Evolutionary conservation across 345 rosid species (phyloP), one percentile per base, ranked within the genome.

Genomic region (Gossypium turneri): DNA sequence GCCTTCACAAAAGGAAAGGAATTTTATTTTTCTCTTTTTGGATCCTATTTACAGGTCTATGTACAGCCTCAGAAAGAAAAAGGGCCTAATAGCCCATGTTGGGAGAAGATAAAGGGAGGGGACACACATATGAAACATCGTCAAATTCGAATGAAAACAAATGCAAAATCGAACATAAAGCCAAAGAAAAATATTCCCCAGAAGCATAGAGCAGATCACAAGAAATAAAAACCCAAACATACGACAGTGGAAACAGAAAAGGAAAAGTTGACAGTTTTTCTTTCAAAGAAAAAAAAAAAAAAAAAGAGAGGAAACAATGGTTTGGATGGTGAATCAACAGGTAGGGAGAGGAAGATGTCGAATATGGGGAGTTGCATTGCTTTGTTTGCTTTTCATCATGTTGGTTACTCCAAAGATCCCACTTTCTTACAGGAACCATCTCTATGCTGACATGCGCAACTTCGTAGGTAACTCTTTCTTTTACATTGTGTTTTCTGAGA

Each of bases 371-470:
- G 90, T 83, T 61, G 90, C 85, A 29, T 80, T 85, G 38, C 68
- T 91, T 0, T 88, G 79, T 71, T 94, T 91, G 92, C 43, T 89
- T 60, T 75, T 88, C 67, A 41, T 94, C 38, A 85, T 88, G 89
- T 70, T 89, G 76, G 76, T 82, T 61, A 90, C 98, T 65, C 97
- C 98, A 2, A 91, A 85, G 75, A 73, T 91, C 76, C 90, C 94
- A 77, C 85, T 86, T 24, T 78, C 87, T 52, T 72, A 81, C 60
- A 58, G 78, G 0, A 84, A 82, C 51, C 90, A 88, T 76, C 81
- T 74, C 72, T 91, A 88, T 55, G 94, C 92, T 12, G 97, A 94
- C 77, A 88, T 86, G 88, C 94, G 97, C 81, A 91, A 94, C 79
- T 86, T 91, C 71, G 79, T 94, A 34, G 98, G 98, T 92, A 84